Base-by-base conservation (phyloP, 768 basidiomycete species). In the Polyporus arcularius region DNA sequence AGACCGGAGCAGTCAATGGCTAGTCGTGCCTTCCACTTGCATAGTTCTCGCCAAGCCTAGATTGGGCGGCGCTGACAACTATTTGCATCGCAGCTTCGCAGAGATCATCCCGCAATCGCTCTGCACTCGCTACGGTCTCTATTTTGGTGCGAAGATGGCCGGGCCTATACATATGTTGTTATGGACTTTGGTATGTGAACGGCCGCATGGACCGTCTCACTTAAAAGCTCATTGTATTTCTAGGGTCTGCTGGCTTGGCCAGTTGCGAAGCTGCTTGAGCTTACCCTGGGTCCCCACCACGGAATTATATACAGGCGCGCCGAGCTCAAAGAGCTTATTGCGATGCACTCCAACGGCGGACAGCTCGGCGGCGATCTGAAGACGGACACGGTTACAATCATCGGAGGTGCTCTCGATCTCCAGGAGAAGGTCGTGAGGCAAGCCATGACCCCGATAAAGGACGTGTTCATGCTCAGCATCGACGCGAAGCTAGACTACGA, bases 91-190 rank as follows among this genome's bases (percentile, higher is more conserved):
- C 64, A 95, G 92, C 60, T 96, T 95, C 71, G 78, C 93, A 28
- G 93, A 96, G 76, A 92, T 96, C 64, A 95, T 96, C 62, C 94
- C 94, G 0, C 94, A 96, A 69, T 92, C 91, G 1, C 78, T 96
- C n/a, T 96, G 92, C 73, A 92, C 92, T 21, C 89, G 94, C 40
- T 89, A 94, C 77, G 94, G 94, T 21, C 82, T 96, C 4, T 91
- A 89, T 66, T 83, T 96, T 48, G 93, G 94, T 39, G 92, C 93
- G 9, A 90, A 91, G 69, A 90, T 92, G 88, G 93, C 89, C 0
- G 79, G 80, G 0, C 81, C 89, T 43, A 88, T 90, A 1, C 83
- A 79, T 40, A 65, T 82, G 38, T 74, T 96, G 39, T 89, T 95
- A 3, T 89, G 85, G 75, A 73, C 79, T 18, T 67, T 94, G 71